Conservation (phyloP, 768 basidiomycete species). For the Collybia mongolica region DNA sequence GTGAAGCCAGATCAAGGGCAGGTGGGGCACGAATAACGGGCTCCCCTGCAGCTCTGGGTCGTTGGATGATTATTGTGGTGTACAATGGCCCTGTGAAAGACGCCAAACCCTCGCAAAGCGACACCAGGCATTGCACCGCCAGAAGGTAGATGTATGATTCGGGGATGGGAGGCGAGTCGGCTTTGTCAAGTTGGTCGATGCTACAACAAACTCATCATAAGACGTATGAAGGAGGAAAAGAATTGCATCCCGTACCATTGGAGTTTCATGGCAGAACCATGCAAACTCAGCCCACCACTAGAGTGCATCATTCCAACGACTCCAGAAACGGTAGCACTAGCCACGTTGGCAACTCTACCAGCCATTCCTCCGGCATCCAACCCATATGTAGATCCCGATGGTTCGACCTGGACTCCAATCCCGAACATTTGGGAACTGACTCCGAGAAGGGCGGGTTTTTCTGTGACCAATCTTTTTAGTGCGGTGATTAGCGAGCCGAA, state of each 20-base stretch:
- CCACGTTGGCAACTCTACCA: slow-evolving; percentile 81
- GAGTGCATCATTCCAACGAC: slow-evolving; percentile 85
- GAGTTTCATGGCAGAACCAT: slow-evolving; percentile 80
- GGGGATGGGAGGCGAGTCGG: slow-evolving; percentile 90
- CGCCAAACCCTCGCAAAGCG: slow-evolving; percentile 84
- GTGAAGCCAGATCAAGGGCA: slow-evolving; percentile 59
- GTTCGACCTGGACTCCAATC: slow-evolving; percentile 54
- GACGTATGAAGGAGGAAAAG: slow-evolving; percentile 1
- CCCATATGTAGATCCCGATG: slow-evolving; percentile 45
- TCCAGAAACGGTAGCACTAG: slow-evolving; percentile 80
- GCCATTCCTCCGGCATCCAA: slow-evolving; percentile 69
- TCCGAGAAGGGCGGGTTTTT: slow-evolving; percentile 85
- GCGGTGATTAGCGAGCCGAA: slow-evolving; percentile 79
- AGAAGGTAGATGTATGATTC: slow-evolving; percentile 94
- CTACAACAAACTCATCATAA: slow-evolving; percentile 34
- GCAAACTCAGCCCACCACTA: slow-evolving; percentile 67
- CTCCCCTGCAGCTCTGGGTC: slow-evolving; percentile 60
- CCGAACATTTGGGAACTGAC: slow-evolving; percentile 80
- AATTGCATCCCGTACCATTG: slow-evolving; percentile 65
- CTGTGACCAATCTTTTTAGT: slow-evolving; percentile 83
- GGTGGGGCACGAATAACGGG: slow-evolving; percentile 69
- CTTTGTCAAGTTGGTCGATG: slow-evolving; percentile 98
- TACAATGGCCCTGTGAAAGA: slow-evolving; percentile 76
- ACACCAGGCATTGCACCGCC: slow-evolving; percentile 82
- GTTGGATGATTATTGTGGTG: slow-evolving; percentile 64